These are phyloP conservation scores for Cercospora citrullina DNA, from an alignment of 2,329 filamentous ascomycete genomes.

Conservation along the genomic window DNA sequence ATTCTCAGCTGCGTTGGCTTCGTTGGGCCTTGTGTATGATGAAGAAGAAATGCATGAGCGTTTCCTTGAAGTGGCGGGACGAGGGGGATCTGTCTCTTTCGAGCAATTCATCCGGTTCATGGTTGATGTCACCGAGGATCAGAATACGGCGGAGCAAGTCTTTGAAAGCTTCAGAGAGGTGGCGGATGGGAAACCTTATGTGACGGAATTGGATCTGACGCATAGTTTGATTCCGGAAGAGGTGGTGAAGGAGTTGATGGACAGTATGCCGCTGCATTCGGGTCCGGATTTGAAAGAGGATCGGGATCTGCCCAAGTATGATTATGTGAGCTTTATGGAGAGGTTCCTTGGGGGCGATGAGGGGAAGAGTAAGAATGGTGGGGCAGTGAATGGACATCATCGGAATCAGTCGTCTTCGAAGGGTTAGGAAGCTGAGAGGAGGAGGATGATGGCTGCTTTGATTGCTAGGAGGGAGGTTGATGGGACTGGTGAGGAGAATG, in stretches of 20 bases:
- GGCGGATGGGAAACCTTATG: conserved; percentile 96
- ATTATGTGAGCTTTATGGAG: conserved; percentile 98
- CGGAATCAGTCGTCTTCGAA: background rate
- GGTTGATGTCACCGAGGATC: conserved; percentile 98
- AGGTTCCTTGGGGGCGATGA: conserved; percentile 50
- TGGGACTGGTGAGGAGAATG: background rate
- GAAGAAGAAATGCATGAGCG: conserved; percentile 98
- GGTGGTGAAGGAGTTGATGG: conserved; percentile 87
- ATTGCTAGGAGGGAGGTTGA: background rate
- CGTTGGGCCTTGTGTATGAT: conserved; percentile 90
- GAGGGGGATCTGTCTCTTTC: conserved; percentile 76
- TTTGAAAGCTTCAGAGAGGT: conserved; percentile 98
- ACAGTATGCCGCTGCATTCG: conserved; percentile 79
- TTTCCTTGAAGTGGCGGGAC: conserved; percentile 76
- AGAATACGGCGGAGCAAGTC: conserved; percentile 97
- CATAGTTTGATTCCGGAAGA: conserved; percentile 96
- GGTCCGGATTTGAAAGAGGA: conserved; percentile 87
- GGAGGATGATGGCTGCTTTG: background rate
- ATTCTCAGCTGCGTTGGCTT: conserved; percentile 94
- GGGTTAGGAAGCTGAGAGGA: background rate
- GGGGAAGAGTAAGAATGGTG: background rate
- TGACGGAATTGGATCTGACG: conserved; percentile 93
- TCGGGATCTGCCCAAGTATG: conserved; percentile 80
- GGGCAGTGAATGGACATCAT: conserved; percentile 20
- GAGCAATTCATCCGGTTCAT: conserved; percentile 99